These are phyloP conservation scores for Stephania cephalantha DNA, from an alignment of 164 flowering plant species.

Conservation along the genomic window DNA sequence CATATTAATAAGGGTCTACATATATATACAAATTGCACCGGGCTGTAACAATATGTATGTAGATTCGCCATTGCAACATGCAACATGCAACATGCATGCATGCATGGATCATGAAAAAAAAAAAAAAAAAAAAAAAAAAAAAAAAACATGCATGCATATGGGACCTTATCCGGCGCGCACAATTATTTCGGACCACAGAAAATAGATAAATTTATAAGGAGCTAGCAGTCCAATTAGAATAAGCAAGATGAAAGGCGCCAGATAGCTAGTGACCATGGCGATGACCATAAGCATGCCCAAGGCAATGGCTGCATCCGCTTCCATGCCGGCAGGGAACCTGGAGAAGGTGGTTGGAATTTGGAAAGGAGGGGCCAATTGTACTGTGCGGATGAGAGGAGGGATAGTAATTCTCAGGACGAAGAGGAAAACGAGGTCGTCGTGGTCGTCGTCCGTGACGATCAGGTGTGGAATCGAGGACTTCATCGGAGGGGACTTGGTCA, in stretches of 20 bases:
- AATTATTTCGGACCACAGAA: neutral
- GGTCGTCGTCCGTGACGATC: neutral
- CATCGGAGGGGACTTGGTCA: conserved; percentile 67
- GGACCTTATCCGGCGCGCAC: neutral
- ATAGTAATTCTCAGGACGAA: neutral
- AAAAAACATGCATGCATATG: neutral
- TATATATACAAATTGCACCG: no score
- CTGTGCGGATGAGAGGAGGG: no score
- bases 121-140: no score
- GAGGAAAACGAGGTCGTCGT: neutral
- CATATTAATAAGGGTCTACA: no score
- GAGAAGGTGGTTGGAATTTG: neutral
- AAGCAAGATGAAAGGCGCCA: no score
- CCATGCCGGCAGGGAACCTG: neutral
- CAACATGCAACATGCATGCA: no score
- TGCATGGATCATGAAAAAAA: no score
- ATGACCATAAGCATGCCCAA: neutral
- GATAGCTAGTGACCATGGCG: no score
- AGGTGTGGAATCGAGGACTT: conserved; percentile 36
- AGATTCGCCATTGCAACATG: no score
- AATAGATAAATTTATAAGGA: neutral
- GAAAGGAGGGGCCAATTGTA: neutral
- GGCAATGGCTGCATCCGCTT: neutral
- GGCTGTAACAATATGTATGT: no score
- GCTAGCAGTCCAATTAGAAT: neutral